Conservation (phyloP, 1,284 basidiomycete species). For the Ustilago lituana region DNA sequence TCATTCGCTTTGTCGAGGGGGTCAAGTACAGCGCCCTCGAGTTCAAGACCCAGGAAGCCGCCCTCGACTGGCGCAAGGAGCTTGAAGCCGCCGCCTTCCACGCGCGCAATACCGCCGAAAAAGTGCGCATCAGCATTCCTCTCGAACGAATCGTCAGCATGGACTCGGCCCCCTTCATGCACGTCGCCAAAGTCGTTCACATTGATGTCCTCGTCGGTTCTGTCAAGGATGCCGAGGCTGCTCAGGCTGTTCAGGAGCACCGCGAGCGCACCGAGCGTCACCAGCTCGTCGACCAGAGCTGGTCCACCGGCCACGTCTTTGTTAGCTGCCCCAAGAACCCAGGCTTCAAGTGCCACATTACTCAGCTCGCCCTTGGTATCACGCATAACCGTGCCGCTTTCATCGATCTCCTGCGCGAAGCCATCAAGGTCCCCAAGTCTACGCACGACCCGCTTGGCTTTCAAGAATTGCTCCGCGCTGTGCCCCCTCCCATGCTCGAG, state of each 20-base stretch:
- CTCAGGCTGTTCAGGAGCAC: constrained; percentile 1
- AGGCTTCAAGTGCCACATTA: constrained; percentile 35
- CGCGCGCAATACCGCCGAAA: constrained; percentile 49
- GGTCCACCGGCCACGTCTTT: constrained; percentile 20
- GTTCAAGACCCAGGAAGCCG: constrained; percentile 59
- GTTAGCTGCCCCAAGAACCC: constrained; percentile 38
- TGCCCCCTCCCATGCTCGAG: constrained; percentile 37
- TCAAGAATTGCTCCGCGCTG: constrained; percentile 9
- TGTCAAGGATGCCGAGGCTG: constrained; percentile 13
- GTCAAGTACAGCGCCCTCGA: constrained; percentile 45
- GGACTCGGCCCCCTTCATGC: constrained; percentile 31
- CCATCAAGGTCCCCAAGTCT: constrained; percentile 10
- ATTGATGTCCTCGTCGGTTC: constrained; percentile 33
- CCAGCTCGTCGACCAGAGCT: constrained; percentile 25
- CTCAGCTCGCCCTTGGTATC: constrained; percentile 33
- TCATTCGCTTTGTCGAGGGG: constrained; percentile 47
- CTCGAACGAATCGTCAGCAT: constrained; percentile 50
- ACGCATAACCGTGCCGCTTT: constrained; percentile 30
- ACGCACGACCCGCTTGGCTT: constrained; percentile 3
- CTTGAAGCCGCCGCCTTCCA: constrained; percentile 51
- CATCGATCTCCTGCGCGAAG: constrained; percentile 27
- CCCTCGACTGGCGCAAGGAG: constrained; percentile 54
- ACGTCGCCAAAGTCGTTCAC: constrained; percentile 47
- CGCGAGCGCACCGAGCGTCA: constrained; percentile 15
- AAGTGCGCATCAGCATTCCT: constrained; percentile 55